Conservation (phyloP, 1,139 yeast genomes). For the Zygosaccharomyces sapae region DNA sequence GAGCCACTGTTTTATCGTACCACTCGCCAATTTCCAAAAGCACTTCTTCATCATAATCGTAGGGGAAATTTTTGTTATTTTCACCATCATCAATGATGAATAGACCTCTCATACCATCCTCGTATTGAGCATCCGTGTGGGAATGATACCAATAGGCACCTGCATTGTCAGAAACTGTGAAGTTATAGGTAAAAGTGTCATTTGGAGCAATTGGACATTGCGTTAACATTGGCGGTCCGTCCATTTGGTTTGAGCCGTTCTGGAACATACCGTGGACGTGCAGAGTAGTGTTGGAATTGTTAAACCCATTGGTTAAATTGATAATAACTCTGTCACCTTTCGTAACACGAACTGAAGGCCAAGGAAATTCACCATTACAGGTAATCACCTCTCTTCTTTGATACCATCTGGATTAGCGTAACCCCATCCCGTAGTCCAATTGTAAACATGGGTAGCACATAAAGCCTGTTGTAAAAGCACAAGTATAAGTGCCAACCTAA, state of each 20-base stretch:
- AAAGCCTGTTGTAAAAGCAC: constrained; percentile 1
- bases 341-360: constrained; percentile 68
- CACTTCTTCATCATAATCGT: constrained; percentile 70
- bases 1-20: constrained; percentile 66
- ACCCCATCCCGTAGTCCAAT: constrained; percentile 75
- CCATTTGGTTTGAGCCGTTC: constrained; percentile 67
- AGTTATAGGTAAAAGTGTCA: constrained; percentile 64
- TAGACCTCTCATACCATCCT: constrained; percentile 86
- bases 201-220: constrained; percentile 88
- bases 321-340: constrained; percentile 74
- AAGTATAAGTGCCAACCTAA: background rate
- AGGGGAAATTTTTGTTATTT: constrained; percentile 43
- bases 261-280: constrained; percentile 94
- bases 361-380: constrained; percentile 79
- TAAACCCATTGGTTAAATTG: constrained; percentile 65
- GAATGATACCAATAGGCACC: constrained; percentile 97
- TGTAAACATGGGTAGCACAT: constrained; percentile 36
- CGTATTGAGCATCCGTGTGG: constrained; percentile 78
- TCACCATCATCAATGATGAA: constrained; percentile 59
- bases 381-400: constrained; percentile 65
- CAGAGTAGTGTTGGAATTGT: constrained; percentile 62
- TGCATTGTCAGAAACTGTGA: constrained; percentile 72
- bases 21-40: constrained; percentile 71
- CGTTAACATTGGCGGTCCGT: constrained; percentile 81
- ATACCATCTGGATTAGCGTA: constrained; percentile 73